Base-by-base conservation (phyloP, 2,329 filamentous ascomycete species). In the Lachnellula willkommii region DNA sequence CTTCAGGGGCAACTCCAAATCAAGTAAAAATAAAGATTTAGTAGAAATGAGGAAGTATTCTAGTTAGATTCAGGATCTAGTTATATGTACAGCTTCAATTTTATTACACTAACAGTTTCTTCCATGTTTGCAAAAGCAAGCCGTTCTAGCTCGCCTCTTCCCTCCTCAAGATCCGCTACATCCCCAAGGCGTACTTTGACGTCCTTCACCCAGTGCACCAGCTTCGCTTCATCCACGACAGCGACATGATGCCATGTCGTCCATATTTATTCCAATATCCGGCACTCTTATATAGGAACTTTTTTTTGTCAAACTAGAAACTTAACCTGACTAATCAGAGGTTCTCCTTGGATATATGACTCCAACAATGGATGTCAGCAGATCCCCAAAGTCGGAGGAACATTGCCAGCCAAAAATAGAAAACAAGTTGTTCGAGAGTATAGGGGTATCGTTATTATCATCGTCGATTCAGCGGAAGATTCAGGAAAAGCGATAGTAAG, bases 221-320 rank as follows among this genome's bases (percentile, higher is more conserved):
- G 43, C 37, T 57, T 60, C n/a, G 62, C 60, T 40, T 62, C 62
- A 48, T 61, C 60, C 22, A 22, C 4, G 22, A 22, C 2, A 22
- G 22, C 22, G 22, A 22, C 22, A 2, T 22, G 22, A 4, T 22
- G 22, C 22, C 60, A 65, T 62, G 9, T 60, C 62, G 57, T 65
- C 60, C 62, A 64, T 61, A 57, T 65, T 65, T 1, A 62, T 54
- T 9, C 60, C 63, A 4, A 55, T 60, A 57, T 64, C 62, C 17
- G 62, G 63, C 62, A 65, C 64, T 22, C 56, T 50, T 15, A 63
- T 62, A 45, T 58, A 65, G 11, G 55, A 53, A 53, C 59, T 63
- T 45, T 66, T 59, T 24, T 63, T 63, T 20, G 63, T 60, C 52
- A 65, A 48, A 54, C 59, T 59, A 8, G 53, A 55, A 3, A 64